Evolutionary conservation across 768 basidiomycete genomes (phyloP).

Genomic region (Porpolomopsis calyptriformis): DNA sequence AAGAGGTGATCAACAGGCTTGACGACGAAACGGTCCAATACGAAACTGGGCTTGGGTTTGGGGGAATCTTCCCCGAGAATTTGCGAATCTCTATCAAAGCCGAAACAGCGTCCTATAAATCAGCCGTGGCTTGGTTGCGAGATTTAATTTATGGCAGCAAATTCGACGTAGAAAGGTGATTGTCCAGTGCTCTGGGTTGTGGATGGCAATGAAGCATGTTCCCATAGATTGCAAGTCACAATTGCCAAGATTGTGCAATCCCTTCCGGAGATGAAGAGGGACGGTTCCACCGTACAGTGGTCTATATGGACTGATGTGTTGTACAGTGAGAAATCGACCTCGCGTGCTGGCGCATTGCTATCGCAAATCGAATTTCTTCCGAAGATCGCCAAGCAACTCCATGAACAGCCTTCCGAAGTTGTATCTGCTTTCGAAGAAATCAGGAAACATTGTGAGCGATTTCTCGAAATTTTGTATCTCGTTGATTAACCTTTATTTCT

Average conservation of each 20-base stretch:
- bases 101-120: conserved; percentile 67
- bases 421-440: conserved; percentile 68
- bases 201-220: conserved; percentile 1
- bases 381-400: conserved; percentile 55
- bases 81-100: conserved; percentile 76
- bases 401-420: conserved; percentile 61
- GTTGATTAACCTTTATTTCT: conserved; percentile 2
- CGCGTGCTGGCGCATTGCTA: conserved; percentile 56
- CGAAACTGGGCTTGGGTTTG: conserved; percentile 56
- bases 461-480: neutral
- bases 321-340: conserved; percentile 60
- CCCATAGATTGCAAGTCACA: conserved; percentile 62
- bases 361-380: conserved; percentile 75
- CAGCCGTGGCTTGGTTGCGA: conserved; percentile 75
- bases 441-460: conserved; percentile 48
- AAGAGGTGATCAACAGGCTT: conserved; percentile 83
- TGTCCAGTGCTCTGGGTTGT: neutral
- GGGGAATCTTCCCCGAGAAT: conserved; percentile 60
- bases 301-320: conserved; percentile 61
- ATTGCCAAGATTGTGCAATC: conserved; percentile 84
- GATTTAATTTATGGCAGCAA: conserved; percentile 67
- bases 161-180: conserved; percentile 71
- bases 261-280: conserved; percentile 84
- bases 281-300: conserved; percentile 68
- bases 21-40: conserved; percentile 90